A percentile compares a stretch with the other conserved stretches of the same genome.
These are phyloP conservation scores for Dalbergia cultrata DNA, from an alignment of 306 rosid genomes.

Conservation along the genomic window DNA sequence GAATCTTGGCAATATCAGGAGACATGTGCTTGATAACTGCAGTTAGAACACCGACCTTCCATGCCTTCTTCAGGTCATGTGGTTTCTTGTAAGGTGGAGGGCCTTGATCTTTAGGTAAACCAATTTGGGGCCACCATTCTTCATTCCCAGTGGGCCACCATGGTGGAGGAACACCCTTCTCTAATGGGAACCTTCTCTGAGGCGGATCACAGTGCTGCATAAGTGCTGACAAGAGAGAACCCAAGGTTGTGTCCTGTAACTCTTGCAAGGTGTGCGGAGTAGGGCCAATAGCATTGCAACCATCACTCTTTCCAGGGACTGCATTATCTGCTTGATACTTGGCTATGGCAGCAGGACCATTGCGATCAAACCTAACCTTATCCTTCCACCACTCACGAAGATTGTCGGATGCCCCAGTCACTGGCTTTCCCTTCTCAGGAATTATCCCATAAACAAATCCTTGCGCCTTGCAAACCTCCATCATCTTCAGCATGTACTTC, in stretches of 20 bases:
- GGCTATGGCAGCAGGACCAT: conserved; percentile 90
- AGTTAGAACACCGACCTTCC: conserved; percentile 87
- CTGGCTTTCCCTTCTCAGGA: conserved; percentile 91
- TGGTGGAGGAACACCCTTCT: conserved; percentile 86
- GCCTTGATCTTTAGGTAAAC: conserved; percentile 74
- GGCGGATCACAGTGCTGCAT: conserved; percentile 98
- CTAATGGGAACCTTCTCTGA: conserved; percentile 82
- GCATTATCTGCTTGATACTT: conserved; percentile 78
- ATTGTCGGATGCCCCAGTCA: conserved; percentile 88
- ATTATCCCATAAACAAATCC: conserved; percentile 92
- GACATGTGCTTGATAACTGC: conserved; percentile 92
- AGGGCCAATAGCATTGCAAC: conserved; percentile 65
- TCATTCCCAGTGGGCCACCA: conserved; percentile 92
- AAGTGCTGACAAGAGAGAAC: conserved; percentile 85
- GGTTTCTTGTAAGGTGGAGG: conserved; percentile 97
- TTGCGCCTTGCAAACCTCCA: conserved; percentile 93
- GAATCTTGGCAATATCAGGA: conserved; percentile 86
- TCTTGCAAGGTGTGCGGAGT: conserved; percentile 87
- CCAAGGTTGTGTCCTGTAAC: conserved; percentile 86
- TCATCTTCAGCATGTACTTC: conserved; percentile 91
- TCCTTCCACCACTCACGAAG: conserved; percentile 98
- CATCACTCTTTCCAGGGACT: conserved; percentile 66
- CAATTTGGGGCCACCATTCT: conserved; percentile 92
- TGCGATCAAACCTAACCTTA: conserved; percentile 84
- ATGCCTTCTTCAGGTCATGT: conserved; percentile 88